A percentile compares a stretch with the other conserved stretches of the same genome.
These are phyloP conservation scores for Penicillium sp. DNA, from an alignment of 2,329 filamentous ascomycete genomes.

Conservation along the genomic window DNA sequence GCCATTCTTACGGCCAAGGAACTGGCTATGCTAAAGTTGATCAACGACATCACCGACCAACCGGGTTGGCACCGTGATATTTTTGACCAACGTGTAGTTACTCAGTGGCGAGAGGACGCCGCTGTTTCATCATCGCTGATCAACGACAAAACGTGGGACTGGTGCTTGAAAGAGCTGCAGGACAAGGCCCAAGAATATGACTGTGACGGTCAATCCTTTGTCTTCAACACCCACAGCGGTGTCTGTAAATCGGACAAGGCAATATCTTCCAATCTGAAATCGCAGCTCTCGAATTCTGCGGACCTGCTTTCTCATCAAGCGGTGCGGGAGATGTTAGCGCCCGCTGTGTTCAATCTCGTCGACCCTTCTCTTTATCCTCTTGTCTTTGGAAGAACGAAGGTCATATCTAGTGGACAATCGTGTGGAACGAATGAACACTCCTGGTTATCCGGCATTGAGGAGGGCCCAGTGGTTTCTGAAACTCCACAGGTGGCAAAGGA, in stretches of 20 bases:
- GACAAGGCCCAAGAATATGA: slow-evolving; percentile 10
- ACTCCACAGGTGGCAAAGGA: not conserved
- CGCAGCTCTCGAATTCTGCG: not conserved
- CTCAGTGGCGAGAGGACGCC: slow-evolving; percentile 8
- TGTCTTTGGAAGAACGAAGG: not conserved
- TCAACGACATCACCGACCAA: slow-evolving; percentile 11
- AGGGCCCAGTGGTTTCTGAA: not conserved
- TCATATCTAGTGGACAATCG: not conserved
- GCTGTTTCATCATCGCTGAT: slow-evolving; percentile 6
- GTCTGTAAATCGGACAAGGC: not conserved
- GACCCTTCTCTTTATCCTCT: not conserved
- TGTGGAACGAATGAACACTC: not conserved
- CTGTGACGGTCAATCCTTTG: slow-evolving; percentile 2
- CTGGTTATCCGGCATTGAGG: not conserved
- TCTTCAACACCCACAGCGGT: slow-evolving; percentile 14
- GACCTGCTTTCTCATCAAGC: not conserved
- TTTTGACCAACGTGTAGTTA: not conserved
- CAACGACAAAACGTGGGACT: slow-evolving; percentile 15
- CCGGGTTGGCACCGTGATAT: slow-evolving; percentile 3
- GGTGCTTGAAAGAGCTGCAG: slow-evolving; percentile 14
- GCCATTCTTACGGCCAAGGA: slow-evolving; percentile 9
- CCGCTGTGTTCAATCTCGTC: not conserved
- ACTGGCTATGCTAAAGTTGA: slow-evolving; percentile 7
- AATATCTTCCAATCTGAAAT: not conserved
- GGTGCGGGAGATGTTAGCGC: not conserved